Conservation (phyloP, 805 yeast genomes). For the Suhomyces sp. region DNA sequence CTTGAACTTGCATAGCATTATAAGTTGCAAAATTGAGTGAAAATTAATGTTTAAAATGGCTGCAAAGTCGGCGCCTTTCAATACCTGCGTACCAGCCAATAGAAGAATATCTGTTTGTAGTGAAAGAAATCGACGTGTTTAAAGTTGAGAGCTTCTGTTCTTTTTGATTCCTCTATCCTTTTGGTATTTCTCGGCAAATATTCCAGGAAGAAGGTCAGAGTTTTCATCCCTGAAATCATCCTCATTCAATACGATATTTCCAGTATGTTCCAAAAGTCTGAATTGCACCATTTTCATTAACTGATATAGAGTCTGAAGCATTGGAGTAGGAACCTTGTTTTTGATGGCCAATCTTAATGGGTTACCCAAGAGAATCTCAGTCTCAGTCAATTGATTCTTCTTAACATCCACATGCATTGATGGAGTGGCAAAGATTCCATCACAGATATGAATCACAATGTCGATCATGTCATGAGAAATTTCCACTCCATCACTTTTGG, state of each 20-base stretch:
- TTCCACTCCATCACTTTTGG: slow-evolving; percentile 64
- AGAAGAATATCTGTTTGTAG: too few species aligned
- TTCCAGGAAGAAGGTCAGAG: slow-evolving; percentile 20
- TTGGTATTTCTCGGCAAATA: slow-evolving; percentile 14
- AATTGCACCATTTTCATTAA: slow-evolving; percentile 63
- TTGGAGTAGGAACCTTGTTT: slow-evolving; percentile 52
- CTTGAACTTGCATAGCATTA: too few species aligned
- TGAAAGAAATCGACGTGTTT: too few species aligned
- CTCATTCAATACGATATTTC: slow-evolving; percentile 32
- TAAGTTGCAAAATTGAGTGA: too few species aligned
- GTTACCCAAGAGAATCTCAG: slow-evolving; percentile 42
- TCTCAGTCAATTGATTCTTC: slow-evolving; percentile 38
- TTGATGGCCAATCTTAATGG: slow-evolving; percentile 38
- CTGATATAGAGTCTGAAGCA: slow-evolving; percentile 54
- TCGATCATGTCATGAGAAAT: slow-evolving; percentile 51
- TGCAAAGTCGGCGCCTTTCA: too few species aligned
- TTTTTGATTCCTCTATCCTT: too few species aligned
- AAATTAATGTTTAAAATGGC: too few species aligned
- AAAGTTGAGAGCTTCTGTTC: too few species aligned
- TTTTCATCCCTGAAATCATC: slow-evolving; percentile 15
- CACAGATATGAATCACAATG: slow-evolving; percentile 49
- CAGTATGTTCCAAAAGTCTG: slow-evolving; percentile 56
- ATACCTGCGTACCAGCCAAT: too few species aligned
- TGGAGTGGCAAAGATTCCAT: slow-evolving; percentile 41
- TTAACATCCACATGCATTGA: slow-evolving; percentile 41